Base-by-base conservation (phyloP, 2,329 filamentous ascomycete species). In the Westerdykella sp. region DNA sequence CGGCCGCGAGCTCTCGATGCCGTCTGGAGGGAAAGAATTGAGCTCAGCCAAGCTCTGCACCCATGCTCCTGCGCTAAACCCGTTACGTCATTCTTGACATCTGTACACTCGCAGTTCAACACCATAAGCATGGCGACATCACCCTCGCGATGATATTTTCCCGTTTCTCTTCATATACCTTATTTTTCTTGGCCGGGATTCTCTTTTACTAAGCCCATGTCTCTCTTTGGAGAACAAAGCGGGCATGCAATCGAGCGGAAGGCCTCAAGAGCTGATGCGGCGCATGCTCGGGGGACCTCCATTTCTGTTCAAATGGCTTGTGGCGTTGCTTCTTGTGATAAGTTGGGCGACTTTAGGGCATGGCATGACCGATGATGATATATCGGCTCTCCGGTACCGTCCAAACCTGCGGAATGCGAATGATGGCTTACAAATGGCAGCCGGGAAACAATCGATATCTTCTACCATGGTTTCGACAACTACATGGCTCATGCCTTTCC, bases 401-500 rank as follows among this genome's bases (percentile, higher is more conserved):
- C 25, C 30, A n/a, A 22, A 34, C n/a, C 12, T 16, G 15, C 10
- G 16, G 22, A 16, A 37, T 25, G 4, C 4, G 16, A 14, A 18
- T 16, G n/a, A 37, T 23, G 28, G 22, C 54, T 54, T 9, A 38
- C 36, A 14, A 4, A 14, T 14, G 2, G 9, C 32, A 35, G 32
- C 7, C n/a, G 15, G n/a, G 5, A 35, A 9, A 35, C 32, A 35
- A 14, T 18, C 13, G 32, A 35, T 35, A 35, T 35, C 16, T 35
- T 35, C 32, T 35, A 95, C 68, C 93, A 98, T 74, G 93, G 93
- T 47, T 97, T 83, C 72, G 83, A 90, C 69, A 95, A 91, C 67
- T 98, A 98, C 73, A 93, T 96, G 83, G 71, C 79, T 52, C 77
- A 95, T 67, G 93, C 90, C 45, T 98, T 96, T 61, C 93, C 93